phyloP scores from a whole-genome alignment of 2,329 filamentous ascomycete genomes.

The Magnaporthales sp. region DNA sequence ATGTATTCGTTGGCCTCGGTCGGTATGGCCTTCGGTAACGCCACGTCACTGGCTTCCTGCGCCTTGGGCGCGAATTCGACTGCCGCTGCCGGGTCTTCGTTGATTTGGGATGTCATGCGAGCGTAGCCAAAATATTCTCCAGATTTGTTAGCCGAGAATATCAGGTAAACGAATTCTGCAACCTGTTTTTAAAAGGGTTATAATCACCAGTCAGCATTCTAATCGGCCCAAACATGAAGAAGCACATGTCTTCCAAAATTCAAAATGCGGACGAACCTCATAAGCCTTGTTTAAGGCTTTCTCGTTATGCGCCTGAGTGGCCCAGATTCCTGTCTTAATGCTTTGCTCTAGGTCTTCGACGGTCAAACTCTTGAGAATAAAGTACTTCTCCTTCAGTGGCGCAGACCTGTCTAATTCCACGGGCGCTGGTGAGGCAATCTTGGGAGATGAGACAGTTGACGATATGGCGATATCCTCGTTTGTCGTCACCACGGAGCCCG shows the following conservation, averaged over 20 bases:
- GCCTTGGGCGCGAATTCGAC: conserved; percentile 61
- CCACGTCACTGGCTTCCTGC: conserved; percentile 48
- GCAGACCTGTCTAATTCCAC: neutral
- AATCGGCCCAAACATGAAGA: neutral
- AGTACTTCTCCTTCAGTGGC: conserved; percentile 62
- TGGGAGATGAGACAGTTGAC: neutral
- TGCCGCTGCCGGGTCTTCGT: conserved; percentile 62
- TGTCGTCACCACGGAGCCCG: neutral
- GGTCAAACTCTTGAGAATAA: conserved; percentile 88
- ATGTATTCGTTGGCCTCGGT: conserved; percentile 71
- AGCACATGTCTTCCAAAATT: neutral
- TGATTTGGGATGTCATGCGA: conserved; percentile 78
- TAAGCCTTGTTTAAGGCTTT: conserved; percentile 74
- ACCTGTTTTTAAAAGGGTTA: conserved; percentile 36
- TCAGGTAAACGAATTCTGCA: conserved; percentile 76
- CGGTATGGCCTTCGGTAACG: conserved; percentile 69
- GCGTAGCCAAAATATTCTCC: conserved; percentile 96
- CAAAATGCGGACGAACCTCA: conserved; percentile 43
- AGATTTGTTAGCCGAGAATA: conserved; percentile 96
- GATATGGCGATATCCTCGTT: neutral
- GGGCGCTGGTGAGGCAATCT: neutral
- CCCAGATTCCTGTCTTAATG: conserved; percentile 83
- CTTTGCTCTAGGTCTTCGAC: conserved; percentile 84
- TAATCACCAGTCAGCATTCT: neutral
- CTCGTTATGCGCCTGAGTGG: conserved; percentile 91